phyloP scores from a whole-genome alignment of 2,329 filamentous ascomycete species.

The Aspergillus novofumigatus region DNA sequence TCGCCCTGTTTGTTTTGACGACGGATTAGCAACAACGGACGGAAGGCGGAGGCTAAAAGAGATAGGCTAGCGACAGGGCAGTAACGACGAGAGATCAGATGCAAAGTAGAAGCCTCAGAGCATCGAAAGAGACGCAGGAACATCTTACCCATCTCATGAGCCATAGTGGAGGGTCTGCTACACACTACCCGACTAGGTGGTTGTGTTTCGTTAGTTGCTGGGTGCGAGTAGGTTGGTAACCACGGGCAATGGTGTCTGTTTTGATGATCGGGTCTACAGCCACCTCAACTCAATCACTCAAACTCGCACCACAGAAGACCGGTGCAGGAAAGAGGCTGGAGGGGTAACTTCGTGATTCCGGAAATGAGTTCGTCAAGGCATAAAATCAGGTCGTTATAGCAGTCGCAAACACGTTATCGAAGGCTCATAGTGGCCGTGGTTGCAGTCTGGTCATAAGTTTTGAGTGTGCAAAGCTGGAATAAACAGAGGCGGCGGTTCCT shows the following conservation, averaged over 20 bases:
- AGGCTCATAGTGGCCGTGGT: conserved; percentile 21
- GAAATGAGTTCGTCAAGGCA: conserved; percentile 8
- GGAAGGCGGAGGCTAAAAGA: not conserved
- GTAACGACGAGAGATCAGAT: not conserved
- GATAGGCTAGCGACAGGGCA: conserved; percentile 2
- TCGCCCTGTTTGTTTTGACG: conserved; percentile 25
- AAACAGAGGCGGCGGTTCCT: conserved; percentile 41
- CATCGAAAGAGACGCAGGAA: not conserved
- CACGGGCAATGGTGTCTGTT: conserved; percentile 27
- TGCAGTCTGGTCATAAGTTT: conserved; percentile 10
- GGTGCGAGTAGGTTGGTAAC: conserved; percentile 21
- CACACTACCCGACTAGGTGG: conserved; percentile 12
- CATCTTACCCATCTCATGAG: conserved; percentile 31
- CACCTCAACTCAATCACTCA: conserved; percentile 18
- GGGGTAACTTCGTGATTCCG: not conserved
- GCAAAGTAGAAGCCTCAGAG: not conserved
- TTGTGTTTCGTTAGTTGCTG: conserved; percentile 17
- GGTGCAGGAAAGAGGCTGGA: not conserved
- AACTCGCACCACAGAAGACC: conserved; percentile 9
- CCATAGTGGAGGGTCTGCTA: conserved; percentile 21
- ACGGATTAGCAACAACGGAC: conserved; percentile 11
- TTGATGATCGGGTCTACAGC: conserved; percentile 21
- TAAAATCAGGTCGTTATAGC: conserved; percentile 2
- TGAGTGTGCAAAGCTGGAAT: conserved; percentile 25
- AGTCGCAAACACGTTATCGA: conserved; percentile 13